Percentiles rank a stretch among this genome's conserved stretches.
These are phyloP conservation scores for Dissophora ornata DNA, from an alignment of 192 early-diverging fungal genomes.

Conservation along the genomic window DNA sequence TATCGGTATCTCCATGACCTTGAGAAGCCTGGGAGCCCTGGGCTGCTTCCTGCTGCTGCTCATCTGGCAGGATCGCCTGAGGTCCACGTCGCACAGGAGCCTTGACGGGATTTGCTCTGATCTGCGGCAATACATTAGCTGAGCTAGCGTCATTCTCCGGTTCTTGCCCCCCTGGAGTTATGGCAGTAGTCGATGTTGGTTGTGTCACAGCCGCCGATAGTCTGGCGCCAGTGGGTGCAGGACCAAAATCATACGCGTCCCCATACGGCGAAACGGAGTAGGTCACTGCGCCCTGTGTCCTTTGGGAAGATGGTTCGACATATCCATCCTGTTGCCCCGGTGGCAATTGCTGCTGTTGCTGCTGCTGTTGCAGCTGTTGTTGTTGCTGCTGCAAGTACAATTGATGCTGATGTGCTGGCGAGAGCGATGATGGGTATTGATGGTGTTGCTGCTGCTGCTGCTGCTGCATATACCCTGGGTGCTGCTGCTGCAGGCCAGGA, in stretches of 20 bases:
- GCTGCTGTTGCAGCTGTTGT: slow-evolving; percentile 28
- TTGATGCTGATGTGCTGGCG: slow-evolving; percentile 13
- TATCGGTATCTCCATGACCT: too few relatives aligned
- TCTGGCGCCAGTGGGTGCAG: not conserved
- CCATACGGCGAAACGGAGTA: slow-evolving; percentile 30
- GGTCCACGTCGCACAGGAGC: slow-evolving; percentile 23
- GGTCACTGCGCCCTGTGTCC: slow-evolving; percentile 3
- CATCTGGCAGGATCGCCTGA: slow-evolving; percentile 35
- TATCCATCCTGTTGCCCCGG: slow-evolving; percentile 27
- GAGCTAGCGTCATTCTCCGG: slow-evolving; percentile 17
- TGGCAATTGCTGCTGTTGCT: slow-evolving; percentile 8
- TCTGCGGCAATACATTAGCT: slow-evolving; percentile 30
- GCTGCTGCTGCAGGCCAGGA: not conserved
- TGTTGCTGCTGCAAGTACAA: slow-evolving; percentile 15
- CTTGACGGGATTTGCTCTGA: slow-evolving; percentile 41
- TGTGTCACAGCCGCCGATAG: not conserved
- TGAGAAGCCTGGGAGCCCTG: too few relatives aligned
- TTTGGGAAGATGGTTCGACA: slow-evolving; percentile 6
- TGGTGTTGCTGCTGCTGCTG: slow-evolving; percentile 25
- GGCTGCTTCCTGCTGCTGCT: slow-evolving; percentile 8
- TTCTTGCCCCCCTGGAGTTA: not conserved
- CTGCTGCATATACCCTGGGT: not conserved
- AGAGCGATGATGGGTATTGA: slow-evolving; percentile 2
- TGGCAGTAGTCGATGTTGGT: not conserved
- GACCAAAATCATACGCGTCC: slow-evolving; percentile 23